phyloP scores from a whole-genome alignment of 192 early-diverging fungal species.

The Funneliformis geosporum region DNA sequence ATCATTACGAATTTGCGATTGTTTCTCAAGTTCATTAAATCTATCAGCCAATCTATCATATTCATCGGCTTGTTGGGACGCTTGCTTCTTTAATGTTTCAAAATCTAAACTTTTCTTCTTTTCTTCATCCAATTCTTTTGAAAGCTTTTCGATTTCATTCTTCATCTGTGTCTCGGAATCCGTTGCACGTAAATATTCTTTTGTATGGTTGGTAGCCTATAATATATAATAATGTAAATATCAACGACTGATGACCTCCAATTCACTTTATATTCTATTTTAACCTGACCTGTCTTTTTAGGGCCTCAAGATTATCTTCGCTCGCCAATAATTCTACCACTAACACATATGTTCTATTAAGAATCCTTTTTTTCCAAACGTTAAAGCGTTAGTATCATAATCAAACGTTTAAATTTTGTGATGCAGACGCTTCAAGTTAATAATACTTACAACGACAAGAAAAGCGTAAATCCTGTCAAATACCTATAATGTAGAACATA shows the following conservation, averaged over 20 bases:
- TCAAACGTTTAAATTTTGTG: neutral
- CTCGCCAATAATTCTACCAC: slow-evolving; percentile 51
- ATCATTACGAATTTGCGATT: slow-evolving; percentile 31
- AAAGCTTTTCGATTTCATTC: slow-evolving; percentile 41
- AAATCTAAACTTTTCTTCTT: slow-evolving; percentile 35
- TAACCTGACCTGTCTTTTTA: slow-evolving; percentile 42
- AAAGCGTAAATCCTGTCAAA: slow-evolving; percentile 57
- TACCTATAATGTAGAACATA: slow-evolving; percentile 42
- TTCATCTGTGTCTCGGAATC: slow-evolving; percentile 41
- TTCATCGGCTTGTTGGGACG: slow-evolving; percentile 44
- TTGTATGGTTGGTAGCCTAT: slow-evolving; percentile 43
- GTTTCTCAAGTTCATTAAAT: slow-evolving; percentile 40
- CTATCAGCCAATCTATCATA: slow-evolving; percentile 45
- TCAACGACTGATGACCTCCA: neutral
- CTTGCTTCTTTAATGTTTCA: slow-evolving; percentile 50
- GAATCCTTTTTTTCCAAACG: slow-evolving; percentile 38
- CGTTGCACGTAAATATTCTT: slow-evolving; percentile 38
- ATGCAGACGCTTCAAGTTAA: neutral
- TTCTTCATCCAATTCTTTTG: slow-evolving; percentile 31
- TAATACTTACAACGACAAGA: slow-evolving; percentile 49
- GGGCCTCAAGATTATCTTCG: slow-evolving; percentile 51
- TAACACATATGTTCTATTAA: slow-evolving; percentile 57
- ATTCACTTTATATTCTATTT: neutral
- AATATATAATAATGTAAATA: neutral
- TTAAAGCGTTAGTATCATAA: neutral